These are phyloP conservation scores for Zasmidium angulare DNA, from an alignment of 2,329 filamentous ascomycete genomes.

Conservation along the genomic window DNA sequence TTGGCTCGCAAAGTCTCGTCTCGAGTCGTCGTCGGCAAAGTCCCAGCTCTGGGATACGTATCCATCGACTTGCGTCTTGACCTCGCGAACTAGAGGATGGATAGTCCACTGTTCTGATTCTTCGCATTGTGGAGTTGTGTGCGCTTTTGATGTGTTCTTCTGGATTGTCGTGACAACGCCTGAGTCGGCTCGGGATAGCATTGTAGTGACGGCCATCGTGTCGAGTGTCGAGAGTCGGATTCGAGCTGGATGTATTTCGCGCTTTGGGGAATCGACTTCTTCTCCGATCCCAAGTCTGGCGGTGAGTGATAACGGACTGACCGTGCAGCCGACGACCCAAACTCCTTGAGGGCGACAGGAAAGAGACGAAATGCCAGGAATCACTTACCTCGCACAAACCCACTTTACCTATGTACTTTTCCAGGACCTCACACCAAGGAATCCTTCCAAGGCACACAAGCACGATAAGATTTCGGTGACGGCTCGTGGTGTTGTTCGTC, in stretches of 20 bases:
- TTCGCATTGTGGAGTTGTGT: not conserved
- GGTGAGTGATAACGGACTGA: not conserved
- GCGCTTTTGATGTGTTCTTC: not conserved
- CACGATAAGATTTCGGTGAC: not conserved
- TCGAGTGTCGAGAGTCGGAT: not conserved
- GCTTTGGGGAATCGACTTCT: not conserved
- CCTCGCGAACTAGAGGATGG: not conserved
- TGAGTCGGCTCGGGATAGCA: not conserved
- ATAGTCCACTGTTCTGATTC: not conserved
- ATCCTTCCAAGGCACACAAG: not conserved
- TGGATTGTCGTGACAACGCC: not conserved
- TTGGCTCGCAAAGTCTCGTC: not conserved
- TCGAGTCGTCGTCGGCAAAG: conserved; percentile 3
- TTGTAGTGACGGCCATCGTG: not conserved
- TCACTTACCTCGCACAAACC: not conserved
- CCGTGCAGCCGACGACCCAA: not conserved
- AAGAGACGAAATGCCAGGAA: not conserved
- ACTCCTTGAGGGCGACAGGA: not conserved
- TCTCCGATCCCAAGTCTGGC: too few species aligned
- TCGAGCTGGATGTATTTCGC: not conserved
- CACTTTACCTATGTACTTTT: not conserved
- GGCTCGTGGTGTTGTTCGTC: not conserved
- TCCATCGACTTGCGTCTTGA: not conserved
- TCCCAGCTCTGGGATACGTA: conserved; percentile 7
- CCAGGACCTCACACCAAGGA: not conserved